Evolutionary conservation across 164 flowering plant genomes (phyloP), one percentile per base, ranked within the genome.

Genomic region (Dillenia suffruticosa): DNA sequence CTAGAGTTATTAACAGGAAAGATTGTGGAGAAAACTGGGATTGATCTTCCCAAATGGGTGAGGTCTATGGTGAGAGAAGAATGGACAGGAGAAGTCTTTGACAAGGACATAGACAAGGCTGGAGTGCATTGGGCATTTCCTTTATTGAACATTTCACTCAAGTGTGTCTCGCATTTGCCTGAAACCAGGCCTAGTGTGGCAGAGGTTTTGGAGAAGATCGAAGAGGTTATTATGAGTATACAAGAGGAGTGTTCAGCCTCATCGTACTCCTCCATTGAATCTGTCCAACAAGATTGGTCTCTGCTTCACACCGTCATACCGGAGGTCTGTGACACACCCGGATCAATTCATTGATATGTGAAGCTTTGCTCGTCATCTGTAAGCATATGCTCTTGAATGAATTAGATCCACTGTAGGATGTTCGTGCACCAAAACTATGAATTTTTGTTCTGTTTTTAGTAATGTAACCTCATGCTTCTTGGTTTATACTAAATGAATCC

Each of bases 11-110:
- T 86, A 54, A 86, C 91, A 1, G 86, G 85, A 2, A 83, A 78
- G 69, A 67, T 71, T 1, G 82, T 80, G 0, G 85, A 80, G 48
- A 77, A 71, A 19, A 80, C 43, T 48, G 85, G 86, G 2, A 12
- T 82, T 47, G 80, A 83, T 70, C 82, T 86, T 56, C 79, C 81
- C 2, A 83, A 76, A 57, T 86, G 91, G 91, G 91, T 83, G 6
- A 77, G 62, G 51, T 61, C 87, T 61, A 81, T 74, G 74, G 84
- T 86, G 49, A 79, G 83, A 61, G 92, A 84, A 65, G 92, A 86
- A 67, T 84, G 92, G 89, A 86, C 89, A 0, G 87, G 84, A 12
- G 89, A 86, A 49, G 92, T 86, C 0, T 84, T 86, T 48, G 92
- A 84, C 71, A 84, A 70, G 65, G 86, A 79, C 56, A 74, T 82